Conservation (phyloP, 768 basidiomycete genomes). For the Sarcodon sp. region DNA sequence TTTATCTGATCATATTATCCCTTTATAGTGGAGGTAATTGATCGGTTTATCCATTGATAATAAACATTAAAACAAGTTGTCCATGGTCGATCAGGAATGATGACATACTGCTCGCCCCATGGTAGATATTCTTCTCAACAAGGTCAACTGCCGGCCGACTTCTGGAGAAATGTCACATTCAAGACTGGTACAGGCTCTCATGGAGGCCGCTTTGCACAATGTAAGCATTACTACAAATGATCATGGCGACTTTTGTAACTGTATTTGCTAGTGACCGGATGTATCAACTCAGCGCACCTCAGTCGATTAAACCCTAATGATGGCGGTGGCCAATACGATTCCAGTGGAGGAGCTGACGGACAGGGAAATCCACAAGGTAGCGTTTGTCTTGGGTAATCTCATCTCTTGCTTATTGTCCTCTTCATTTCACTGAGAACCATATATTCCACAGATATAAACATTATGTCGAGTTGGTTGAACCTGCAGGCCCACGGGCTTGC, state of each 20-base stretch:
- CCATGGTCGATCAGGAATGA: conserved; percentile 21
- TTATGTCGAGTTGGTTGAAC: conserved; percentile 48
- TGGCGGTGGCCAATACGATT: conserved; percentile 45
- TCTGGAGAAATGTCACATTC: conserved; percentile 39
- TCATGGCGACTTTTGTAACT: neutral
- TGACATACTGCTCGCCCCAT: conserved; percentile 36
- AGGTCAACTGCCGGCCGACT: conserved; percentile 30
- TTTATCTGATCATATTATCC: too few relatives aligned
- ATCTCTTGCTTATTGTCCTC: conserved; percentile 15
- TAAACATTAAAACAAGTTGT: neutral
- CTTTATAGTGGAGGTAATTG: too few relatives aligned
- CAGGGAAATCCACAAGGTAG: conserved; percentile 38
- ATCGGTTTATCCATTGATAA: neutral
- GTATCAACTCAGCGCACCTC: conserved; percentile 31
- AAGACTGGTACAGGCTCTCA: conserved; percentile 26
- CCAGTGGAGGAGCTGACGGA: conserved; percentile 38
- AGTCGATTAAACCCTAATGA: conserved; percentile 33
- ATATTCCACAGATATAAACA: conserved; percentile 31
- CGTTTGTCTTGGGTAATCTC: conserved; percentile 25
- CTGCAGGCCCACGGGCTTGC: conserved; percentile 35
- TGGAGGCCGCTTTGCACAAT: conserved; percentile 30
- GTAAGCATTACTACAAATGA: conserved; percentile 17
- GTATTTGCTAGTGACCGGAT: conserved; percentile 34
- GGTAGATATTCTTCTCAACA: conserved; percentile 27
- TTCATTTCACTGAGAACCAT: neutral